Evolutionary conservation across 2,329 filamentous ascomycete species (phyloP).

Genomic region (Cyphellophora europaea): DNA sequence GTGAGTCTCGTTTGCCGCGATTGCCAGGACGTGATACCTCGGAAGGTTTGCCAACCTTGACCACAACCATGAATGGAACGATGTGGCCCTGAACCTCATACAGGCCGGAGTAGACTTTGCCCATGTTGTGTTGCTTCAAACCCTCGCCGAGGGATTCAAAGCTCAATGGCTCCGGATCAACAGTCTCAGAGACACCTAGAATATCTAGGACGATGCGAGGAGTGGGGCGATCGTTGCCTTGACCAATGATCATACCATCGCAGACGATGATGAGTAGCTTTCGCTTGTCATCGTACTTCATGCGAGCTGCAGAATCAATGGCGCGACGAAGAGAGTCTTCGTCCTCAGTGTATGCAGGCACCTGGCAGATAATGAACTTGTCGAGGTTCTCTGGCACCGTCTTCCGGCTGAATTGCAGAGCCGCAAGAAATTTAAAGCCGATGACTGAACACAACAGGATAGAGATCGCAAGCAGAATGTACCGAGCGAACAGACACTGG

Average conservation of each 20-base stretch:
- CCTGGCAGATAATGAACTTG: slow-evolving; percentile 97
- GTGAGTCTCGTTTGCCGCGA: slow-evolving; percentile 97
- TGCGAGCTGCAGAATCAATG: slow-evolving; percentile 88
- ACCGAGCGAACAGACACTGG: slow-evolving; percentile 78
- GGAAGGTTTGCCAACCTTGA: slow-evolving; percentile 87
- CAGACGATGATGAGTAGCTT: slow-evolving; percentile 89
- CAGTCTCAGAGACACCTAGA: slow-evolving; percentile 82
- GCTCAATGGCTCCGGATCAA: slow-evolving; percentile 90
- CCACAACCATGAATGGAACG: slow-evolving; percentile 90
- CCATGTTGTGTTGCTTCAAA: slow-evolving; percentile 98
- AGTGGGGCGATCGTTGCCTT: slow-evolving; percentile 92
- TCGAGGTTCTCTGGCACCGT: slow-evolving; percentile 91
- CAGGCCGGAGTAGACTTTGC: slow-evolving; percentile 92
- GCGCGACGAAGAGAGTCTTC: slow-evolving; percentile 94
- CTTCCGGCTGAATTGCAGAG: slow-evolving; percentile 85
- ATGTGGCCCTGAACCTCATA: slow-evolving; percentile 98
- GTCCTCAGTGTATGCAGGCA: slow-evolving; percentile 95
- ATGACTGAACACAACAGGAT: slow-evolving; percentile 73
- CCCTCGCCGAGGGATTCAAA: slow-evolving; percentile 96
- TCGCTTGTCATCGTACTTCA: slow-evolving; percentile 97
- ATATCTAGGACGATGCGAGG: slow-evolving; percentile 96
- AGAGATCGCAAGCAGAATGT: slow-evolving; percentile 79
- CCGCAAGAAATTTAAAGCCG: slow-evolving; percentile 92
- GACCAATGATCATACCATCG: slow-evolving; percentile 98
- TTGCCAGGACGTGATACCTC: slow-evolving; percentile 74